Evolutionary conservation across 257 asterid genomes (phyloP).

Genomic region (Petunia axillaris): DNA sequence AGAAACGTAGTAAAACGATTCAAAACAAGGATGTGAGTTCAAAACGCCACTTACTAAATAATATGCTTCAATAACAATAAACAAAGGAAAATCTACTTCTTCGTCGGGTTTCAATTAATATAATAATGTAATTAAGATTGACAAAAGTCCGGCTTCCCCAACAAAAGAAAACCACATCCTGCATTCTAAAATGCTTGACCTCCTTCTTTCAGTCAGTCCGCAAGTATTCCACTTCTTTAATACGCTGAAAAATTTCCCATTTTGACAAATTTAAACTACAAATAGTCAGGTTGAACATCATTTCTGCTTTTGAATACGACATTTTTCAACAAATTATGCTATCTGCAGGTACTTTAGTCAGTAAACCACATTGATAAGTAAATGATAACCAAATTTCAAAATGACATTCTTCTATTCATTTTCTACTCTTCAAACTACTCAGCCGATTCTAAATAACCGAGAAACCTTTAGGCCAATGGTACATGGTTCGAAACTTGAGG

Average conservation of each 20-base stretch:
- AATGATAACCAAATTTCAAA: neutral
- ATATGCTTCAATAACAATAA: neutral
- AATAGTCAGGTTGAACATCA: neutral
- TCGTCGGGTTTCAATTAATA: neutral
- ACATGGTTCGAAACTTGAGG: too few species aligned
- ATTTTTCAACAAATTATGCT: neutral
- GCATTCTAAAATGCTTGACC: neutral
- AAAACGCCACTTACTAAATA: conserved; percentile 10
- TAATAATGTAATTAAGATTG: neutral
- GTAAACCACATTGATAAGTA: neutral
- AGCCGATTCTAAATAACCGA: too few species aligned
- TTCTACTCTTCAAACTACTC: neutral
- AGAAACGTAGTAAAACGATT: conserved; percentile 17
- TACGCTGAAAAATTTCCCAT: neutral
- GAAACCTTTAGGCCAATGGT: too few species aligned
- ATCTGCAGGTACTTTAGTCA: neutral
- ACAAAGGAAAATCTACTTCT: neutral
- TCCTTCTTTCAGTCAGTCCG: neutral
- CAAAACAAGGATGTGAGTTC: conserved; percentile 19
- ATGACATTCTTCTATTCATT: neutral
- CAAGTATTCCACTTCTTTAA: neutral
- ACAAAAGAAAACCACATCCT: neutral
- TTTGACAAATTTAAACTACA: neutral
- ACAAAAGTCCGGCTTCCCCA: neutral
- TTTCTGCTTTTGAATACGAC: neutral